Base-by-base conservation (phyloP, 2,329 filamentous ascomycete species). In the Fonsecaea monophora region DNA sequence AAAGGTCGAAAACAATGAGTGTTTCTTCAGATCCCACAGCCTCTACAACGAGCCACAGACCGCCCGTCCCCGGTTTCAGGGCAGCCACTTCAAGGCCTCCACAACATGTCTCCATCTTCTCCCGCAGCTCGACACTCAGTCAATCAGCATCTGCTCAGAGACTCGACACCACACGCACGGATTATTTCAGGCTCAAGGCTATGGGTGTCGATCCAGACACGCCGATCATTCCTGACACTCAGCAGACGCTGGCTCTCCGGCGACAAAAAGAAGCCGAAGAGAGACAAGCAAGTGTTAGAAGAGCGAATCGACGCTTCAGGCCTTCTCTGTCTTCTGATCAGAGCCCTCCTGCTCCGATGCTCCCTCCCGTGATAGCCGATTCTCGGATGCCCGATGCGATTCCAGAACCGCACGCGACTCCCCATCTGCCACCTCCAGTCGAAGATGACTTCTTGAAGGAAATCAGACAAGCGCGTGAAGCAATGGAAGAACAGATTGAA, bases 161-260 rank as follows among this genome's bases (percentile, higher is more conserved):
- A 25, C 72, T 78, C 48, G 81, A 82, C 71, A 80, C 79, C 2
- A 84, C 83, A 0, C 77, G 80, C 34, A 81, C 82, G 0, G 81
- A 82, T 59, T 86, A 83, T 73, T 86, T 85, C 75, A 75, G 78
- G 53, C 76, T 85, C 35, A 82, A 82, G 61, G 82, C 83, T 1
- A 74, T 81, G 71, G 84, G 83, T 8, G 74, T 84, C 54, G 78
- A 82, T 64, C 76, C 77, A 12, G 72, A 75, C 34, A 76, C 74
- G 32, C 70, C 72, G 35, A 55, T 73, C 37, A 57, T 74, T 9
- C 74, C 75, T 4, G 62, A 65, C 9, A 74, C 75, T 8, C 64
- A 65, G 18, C 57, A 65, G 37, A 59, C 65, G n/a, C 38, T 71
- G 3, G 69, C 65, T 18, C 12, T 64, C 18, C 68, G 57, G 57